Conservation (phyloP, 805 yeast genomes). For the Lipomyces japonicus region DNA sequence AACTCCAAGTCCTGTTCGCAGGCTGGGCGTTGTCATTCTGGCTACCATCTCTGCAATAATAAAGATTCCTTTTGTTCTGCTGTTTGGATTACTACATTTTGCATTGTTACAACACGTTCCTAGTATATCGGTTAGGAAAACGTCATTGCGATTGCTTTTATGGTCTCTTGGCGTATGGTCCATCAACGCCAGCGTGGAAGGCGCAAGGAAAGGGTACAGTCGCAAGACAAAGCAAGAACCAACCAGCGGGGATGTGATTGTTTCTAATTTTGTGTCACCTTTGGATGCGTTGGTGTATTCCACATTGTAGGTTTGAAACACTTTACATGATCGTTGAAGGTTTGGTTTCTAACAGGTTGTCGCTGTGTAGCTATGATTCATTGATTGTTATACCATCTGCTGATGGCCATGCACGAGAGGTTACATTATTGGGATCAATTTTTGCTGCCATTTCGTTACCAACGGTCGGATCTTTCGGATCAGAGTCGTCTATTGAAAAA, state of each 20-base stretch:
- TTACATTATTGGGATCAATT: conserved; percentile 7
- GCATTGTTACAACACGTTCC: neutral
- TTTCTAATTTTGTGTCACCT: conserved; percentile 60
- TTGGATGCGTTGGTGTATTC: conserved; percentile 48
- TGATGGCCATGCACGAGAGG: conserved; percentile 35
- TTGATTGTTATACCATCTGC: conserved; percentile 44
- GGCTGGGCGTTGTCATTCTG: conserved; percentile 28
- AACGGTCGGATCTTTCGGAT: conserved; percentile 25
- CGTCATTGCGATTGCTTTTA: conserved; percentile 2
- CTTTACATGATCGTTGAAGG: neutral
- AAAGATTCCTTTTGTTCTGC: conserved; percentile 16
- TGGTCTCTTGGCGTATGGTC: conserved; percentile 34
- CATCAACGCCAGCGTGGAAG: conserved; percentile 47
- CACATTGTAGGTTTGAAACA: conserved; percentile 19
- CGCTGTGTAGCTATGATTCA: conserved; percentile 34
- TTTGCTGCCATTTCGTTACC: conserved; percentile 23
- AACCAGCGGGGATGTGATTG: conserved; percentile 46
- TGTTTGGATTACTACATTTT: neutral
- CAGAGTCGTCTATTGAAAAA: conserved; percentile 15
- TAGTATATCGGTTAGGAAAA: neutral
- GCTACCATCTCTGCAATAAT: conserved; percentile 35
- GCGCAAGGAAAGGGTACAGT: conserved; percentile 43
- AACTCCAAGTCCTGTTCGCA: conserved; percentile 25
- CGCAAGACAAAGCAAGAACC: conserved; percentile 41
- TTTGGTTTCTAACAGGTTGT: neutral